Base-by-base conservation (phyloP, 1,284 basidiomycete genomes). In the Leccinum fallax region DNA sequence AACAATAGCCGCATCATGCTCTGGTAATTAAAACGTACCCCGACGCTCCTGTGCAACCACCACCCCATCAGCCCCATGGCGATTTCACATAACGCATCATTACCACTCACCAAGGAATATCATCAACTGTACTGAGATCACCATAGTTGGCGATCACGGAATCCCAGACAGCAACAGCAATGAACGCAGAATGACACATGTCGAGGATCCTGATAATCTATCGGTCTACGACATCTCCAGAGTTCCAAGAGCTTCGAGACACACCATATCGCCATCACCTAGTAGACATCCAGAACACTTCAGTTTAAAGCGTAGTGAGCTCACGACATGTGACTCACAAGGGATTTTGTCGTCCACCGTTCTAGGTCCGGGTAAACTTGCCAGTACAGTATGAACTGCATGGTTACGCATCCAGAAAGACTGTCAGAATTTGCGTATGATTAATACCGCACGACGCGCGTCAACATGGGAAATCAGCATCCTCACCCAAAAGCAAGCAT, bases 381-480 rank as follows among this genome's bases (percentile, higher is more conserved):
- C 62, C 52, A 73, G 34, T 72, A 73, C 30, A 72, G 26, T n/a
- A 69, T 53, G 32, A 67, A 72, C 55, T 71, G 69, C 62, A 71
- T 63, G 38, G 51, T 71, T 16, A 71, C 59, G 16, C 72, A 74
- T 54, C 72, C 69, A 2, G 69, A 71, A 34, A 71, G 62, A 30
- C 72, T 71, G 40, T 24, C 11, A 49, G 11, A 19, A 21, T 36
- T 53, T 36, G 19, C 36, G 21, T 53, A 30, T 10, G 7, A 56
- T 64, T 24, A 54, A 13, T 13, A n/a, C 24, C 6, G 2, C 21
- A 28, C 2, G 21, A 40, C 9, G 13, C 43, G 2, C 15, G 15
- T 9, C 13, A 4, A 43, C n/a, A 38, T 32, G n/a, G 16, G 15
- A 38, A 43, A 16, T 5, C 3, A 28, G 5, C 2, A 54, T 21